Conservation (phyloP, 805 yeast genomes). For the Starmerella sp. region DNA sequence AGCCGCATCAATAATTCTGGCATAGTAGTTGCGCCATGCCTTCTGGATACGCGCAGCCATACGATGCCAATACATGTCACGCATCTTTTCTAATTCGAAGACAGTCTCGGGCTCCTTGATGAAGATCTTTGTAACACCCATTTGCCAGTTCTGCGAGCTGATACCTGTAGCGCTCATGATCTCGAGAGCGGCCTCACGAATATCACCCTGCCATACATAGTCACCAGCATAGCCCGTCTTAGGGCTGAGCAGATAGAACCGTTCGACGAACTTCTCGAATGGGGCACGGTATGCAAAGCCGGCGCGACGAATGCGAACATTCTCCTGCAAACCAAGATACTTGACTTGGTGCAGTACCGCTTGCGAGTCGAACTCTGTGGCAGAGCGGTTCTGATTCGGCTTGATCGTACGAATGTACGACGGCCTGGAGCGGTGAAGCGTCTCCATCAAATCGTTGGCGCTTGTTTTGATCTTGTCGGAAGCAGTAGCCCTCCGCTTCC, state of each 20-base stretch:
- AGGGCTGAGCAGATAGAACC: conserved; percentile 79
- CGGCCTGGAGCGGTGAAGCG: conserved; percentile 82
- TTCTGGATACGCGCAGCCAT: conserved; percentile 97
- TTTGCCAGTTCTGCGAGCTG: conserved; percentile 71
- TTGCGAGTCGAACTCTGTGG: conserved; percentile 74
- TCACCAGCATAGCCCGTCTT: conserved; percentile 89
- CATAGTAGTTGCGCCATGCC: conserved; percentile 81
- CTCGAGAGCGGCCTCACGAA: conserved; percentile 42
- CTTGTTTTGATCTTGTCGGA: conserved; percentile 86
- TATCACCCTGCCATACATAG: conserved; percentile 52
- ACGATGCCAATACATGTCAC: conserved; percentile 94
- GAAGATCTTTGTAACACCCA: conserved; percentile 86
- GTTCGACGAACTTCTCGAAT: conserved; percentile 88
- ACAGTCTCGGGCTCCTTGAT: conserved; percentile 94
- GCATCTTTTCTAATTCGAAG: conserved; percentile 88
- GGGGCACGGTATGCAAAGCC: conserved; percentile 97
- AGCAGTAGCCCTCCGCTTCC: conserved; percentile 88
- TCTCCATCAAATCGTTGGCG: conserved; percentile 82
- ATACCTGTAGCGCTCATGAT: conserved; percentile 53
- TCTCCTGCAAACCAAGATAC: conserved; percentile 90
- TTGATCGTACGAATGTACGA: conserved; percentile 95
- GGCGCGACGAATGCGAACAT: conserved; percentile 94
- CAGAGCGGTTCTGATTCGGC: conserved; percentile 87
- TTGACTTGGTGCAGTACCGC: conserved; percentile 94
- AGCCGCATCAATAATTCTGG: conserved; percentile 79